Base-by-base conservation (phyloP, 257 asterid genomes). In the Orobanche coerulescens region DNA sequence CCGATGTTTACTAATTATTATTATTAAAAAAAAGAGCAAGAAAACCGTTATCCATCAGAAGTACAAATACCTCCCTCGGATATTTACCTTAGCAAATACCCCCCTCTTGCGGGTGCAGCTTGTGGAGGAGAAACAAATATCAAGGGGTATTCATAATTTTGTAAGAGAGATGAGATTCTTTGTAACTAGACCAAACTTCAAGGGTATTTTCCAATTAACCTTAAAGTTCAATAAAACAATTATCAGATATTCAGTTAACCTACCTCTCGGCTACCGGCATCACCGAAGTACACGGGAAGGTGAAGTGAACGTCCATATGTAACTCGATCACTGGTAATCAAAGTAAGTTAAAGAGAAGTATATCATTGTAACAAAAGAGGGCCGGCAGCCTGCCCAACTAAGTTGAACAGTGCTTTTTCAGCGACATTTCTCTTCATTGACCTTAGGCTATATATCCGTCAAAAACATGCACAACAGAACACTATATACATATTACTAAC, bases 261-360 rank as follows among this genome's bases (percentile, higher is more conserved):
- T 78, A 93, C 99, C 96, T 93, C 99, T 62, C 94, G 88, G 65
- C 99, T 93, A 62, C 99, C 99, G 47, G 99, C 96, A 80, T 93
- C 99, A 58, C 99, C 99, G 80, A 93, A 93, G 76, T 83, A 93
- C 61, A 93, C 99, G 30, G 99, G 99, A 82, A 93, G 99, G 78
- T 93, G 97, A 76, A 93, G 97, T 70, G 84, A 91, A 50, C 99
- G 99, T 33, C 99, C 99, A 72, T 84, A 70, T 36, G 97, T 79
- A 51, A 89, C 99, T 67, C 97, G 92, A 31, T 93, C 99, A 73
- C 99, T 93, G 85, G 73, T 77, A 67, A 40, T 28, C 10, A 23
- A 61, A 36, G 61, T 64, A 58, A 58, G 55, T 58, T 34, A 31
- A 62, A 30, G 26, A 48, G 56, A 47, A 68, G 67, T 26, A 61